Evolutionary conservation across 345 rosid species (phyloP), one percentile per base, ranked within the genome.

Genomic region (Corchorus olitorius): DNA sequence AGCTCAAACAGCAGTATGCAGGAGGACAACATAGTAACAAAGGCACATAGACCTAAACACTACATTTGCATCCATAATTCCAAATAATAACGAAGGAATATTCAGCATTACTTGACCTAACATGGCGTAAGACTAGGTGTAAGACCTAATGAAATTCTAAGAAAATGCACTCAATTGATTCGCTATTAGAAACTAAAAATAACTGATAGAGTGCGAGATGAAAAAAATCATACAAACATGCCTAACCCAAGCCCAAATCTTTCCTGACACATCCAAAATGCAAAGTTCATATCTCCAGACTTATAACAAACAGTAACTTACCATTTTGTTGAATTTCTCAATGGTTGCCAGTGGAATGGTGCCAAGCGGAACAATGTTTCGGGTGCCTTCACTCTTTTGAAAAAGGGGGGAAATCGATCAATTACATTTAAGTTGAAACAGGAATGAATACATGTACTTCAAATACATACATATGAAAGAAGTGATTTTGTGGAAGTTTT

Each of bases 251-350:
- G 48, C 48, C 9, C 48, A 45, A 45, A 45, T 33, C 34, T 7
- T 59, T 59, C 35, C 63, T 59, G 63, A 45, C 8, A 2, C 11
- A 73, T 41, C 67, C 43, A 59, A 59, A 59, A 55, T 55, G 9
- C 48, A 56, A 19, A 56, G 2, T 7, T 56, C 9, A 13, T 55
- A 14, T 55, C 6, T 17, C 64, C 14, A 20, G 5, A 39, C 53
- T 58, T 62, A 64, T n/a, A 15, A 55, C 62, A 45, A 62, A 62
- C 3, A 49, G 77, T 34, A 76, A 78, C 93, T 85, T 76, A 96
- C 99, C 85, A 85, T 73, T 91, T 93, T 93, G 88, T 75, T 84
- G 83, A 96, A 88, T 89, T 91, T 96, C 94, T 96, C 99, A 83
- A 96, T 93, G 63, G 97, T 79, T 71, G 84, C 88, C 72, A 96